Percentiles rank a stretch among this genome's conserved stretches.
Evolutionary conservation across 1,284 basidiomycete species (phyloP).

Genomic region (Fomitopsis schrenkii): DNA sequence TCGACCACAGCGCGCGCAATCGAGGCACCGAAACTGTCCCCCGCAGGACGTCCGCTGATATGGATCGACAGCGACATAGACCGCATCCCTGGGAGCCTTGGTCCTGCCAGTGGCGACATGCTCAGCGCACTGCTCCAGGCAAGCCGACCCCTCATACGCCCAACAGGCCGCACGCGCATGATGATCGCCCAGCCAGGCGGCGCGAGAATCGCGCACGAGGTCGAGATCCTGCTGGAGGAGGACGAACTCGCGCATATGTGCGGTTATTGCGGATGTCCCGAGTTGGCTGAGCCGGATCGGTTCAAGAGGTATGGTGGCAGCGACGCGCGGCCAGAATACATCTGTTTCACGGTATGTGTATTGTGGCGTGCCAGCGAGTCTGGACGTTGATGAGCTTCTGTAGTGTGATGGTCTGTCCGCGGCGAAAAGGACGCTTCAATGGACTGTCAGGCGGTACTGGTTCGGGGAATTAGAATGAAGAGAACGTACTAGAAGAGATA

Average conservation of each 20-base stretch:
- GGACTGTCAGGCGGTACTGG: neutral
- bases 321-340: neutral
- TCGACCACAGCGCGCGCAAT: neutral
- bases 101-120: neutral
- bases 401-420: neutral
- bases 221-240: neutral
- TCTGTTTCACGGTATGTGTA: neutral
- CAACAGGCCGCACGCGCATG: neutral
- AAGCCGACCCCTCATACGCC: neutral
- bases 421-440: neutral
- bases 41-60: neutral
- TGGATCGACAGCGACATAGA: neutral
- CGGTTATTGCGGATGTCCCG: neutral
- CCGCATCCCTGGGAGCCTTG: neutral
- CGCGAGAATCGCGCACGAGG: neutral
- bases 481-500: no score
- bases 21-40: neutral
- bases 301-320: neutral
- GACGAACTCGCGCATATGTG: neutral
- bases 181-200: neutral
- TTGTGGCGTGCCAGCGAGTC: neutral
- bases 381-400: neutral
- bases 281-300: neutral
- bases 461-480: neutral
- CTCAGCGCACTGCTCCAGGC: neutral